phyloP scores from a whole-genome alignment of 805 yeast species.

The Saturnispora besseyi region DNA sequence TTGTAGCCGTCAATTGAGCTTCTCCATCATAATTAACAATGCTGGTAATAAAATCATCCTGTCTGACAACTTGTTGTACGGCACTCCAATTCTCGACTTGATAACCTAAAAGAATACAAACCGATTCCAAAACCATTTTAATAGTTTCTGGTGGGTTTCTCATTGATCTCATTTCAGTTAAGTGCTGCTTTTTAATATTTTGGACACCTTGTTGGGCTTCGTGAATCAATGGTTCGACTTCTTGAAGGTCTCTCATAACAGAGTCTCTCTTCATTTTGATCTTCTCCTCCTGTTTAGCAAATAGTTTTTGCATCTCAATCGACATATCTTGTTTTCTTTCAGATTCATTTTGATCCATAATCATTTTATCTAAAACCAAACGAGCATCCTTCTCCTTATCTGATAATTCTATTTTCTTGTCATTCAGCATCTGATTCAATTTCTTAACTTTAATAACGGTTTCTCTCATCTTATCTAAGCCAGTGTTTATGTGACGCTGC shows the following conservation, averaged over 20 bases:
- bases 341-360: slow-evolving; percentile 82
- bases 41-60: slow-evolving; percentile 79
- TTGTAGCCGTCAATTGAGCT: slow-evolving; percentile 40
- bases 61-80: slow-evolving; percentile 68
- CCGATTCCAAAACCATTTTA: slow-evolving; percentile 78
- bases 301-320: slow-evolving; percentile 58
- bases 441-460: slow-evolving; percentile 65
- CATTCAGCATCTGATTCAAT: slow-evolving; percentile 44
- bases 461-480: slow-evolving; percentile 67
- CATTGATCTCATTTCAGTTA: slow-evolving; percentile 86
- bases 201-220: slow-evolving; percentile 89
- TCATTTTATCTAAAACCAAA: slow-evolving; percentile 62
- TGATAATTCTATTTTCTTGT: slow-evolving; percentile 41
- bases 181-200: slow-evolving; percentile 83
- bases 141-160: slow-evolving; percentile 84
- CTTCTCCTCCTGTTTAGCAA: slow-evolving; percentile 56
- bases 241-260: slow-evolving; percentile 57
- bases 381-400: slow-evolving; percentile 62
- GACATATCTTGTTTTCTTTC: slow-evolving; percentile 87
- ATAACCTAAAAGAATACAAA: slow-evolving; percentile 74
- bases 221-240: slow-evolving; percentile 74
- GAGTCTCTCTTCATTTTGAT: slow-evolving; percentile 42
- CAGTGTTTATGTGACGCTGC: slow-evolving; percentile 65
- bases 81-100: slow-evolving; percentile 65
- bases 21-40: slow-evolving; percentile 70